Conservation (phyloP, 768 basidiomycete genomes). For the Stropharia rugosoannulata region DNA sequence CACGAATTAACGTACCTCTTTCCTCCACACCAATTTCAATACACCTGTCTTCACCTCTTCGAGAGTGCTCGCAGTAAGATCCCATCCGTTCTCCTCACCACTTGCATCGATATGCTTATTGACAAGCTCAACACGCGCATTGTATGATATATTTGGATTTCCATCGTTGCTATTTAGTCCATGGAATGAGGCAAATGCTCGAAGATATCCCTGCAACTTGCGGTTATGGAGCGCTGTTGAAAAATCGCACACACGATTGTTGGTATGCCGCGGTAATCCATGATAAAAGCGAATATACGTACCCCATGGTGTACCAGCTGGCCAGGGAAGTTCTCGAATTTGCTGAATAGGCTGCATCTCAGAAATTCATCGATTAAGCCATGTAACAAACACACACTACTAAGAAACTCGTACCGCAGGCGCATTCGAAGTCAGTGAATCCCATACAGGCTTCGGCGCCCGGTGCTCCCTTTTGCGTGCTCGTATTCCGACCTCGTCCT, state of each 20-base stretch:
- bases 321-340: conserved; percentile 31
- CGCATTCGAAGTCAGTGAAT: conserved; percentile 31
- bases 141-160: conserved; percentile 37
- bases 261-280: neutral
- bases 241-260: neutral
- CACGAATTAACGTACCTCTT: conserved; percentile 31
- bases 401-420: conserved; percentile 29
- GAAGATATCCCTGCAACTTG: conserved; percentile 35
- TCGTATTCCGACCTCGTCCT: conserved; percentile 16
- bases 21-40: conserved; percentile 33
- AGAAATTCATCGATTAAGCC: neutral
- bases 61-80: conserved; percentile 30
- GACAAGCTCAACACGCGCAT: conserved; percentile 46
- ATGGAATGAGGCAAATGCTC: conserved; percentile 40
- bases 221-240: conserved; percentile 35
- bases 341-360: conserved; percentile 24
- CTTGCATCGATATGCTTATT: conserved; percentile 34
- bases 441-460: conserved; percentile 37
- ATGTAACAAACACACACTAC: too few species aligned
- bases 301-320: conserved; percentile 33
- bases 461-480: conserved; percentile 29
- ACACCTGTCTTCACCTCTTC: conserved; percentile 13
- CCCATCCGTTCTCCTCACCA: conserved; percentile 34
- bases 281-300: conserved; percentile 3
- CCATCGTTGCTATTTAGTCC: conserved; percentile 42